Percentiles rank a stretch among this genome's conserved stretches.
These are phyloP conservation scores for Mycena haematopus DNA, from an alignment of 768 basidiomycete genomes.

Conservation along the genomic window DNA sequence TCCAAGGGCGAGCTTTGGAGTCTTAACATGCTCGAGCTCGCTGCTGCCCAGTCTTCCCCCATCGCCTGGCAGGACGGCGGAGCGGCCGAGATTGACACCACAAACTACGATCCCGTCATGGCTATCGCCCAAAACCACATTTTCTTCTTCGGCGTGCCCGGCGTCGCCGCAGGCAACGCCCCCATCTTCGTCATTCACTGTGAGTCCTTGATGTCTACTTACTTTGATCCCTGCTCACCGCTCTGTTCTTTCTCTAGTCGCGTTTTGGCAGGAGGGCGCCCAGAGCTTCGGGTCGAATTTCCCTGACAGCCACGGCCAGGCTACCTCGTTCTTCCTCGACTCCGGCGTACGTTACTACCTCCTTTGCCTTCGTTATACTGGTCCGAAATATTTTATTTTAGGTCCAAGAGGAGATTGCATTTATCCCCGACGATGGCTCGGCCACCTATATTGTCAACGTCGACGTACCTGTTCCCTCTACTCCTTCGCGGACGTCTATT, in stretches of 20 bases:
- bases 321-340: constrained; percentile 66
- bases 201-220: constrained; percentile 41
- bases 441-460: constrained; percentile 78
- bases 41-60: constrained; percentile 60
- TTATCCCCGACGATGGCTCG: constrained; percentile 75
- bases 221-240: constrained; percentile 6
- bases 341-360: constrained; percentile 44
- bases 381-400: constrained; percentile 31
- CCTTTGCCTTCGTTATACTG: background rate
- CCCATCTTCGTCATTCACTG: constrained; percentile 91
- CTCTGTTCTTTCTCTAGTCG: constrained; percentile 50
- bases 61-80: constrained; percentile 71
- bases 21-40: constrained; percentile 73
- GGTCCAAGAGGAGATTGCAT: constrained; percentile 79
- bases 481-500: background rate
- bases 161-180: constrained; percentile 68
- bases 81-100: constrained; percentile 58
- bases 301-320: constrained; percentile 68
- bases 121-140: constrained; percentile 88
- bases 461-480: constrained; percentile 45
- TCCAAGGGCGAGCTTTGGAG: constrained; percentile 69
- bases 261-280: constrained; percentile 77
- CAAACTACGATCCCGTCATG: constrained; percentile 72
- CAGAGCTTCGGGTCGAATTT: constrained; percentile 63
- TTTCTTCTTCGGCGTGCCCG: constrained; percentile 79